Evolutionary conservation across 768 basidiomycete genomes (phyloP), one percentile per base, ranked within the genome.

Genomic region (Cytidiella melzeri): DNA sequence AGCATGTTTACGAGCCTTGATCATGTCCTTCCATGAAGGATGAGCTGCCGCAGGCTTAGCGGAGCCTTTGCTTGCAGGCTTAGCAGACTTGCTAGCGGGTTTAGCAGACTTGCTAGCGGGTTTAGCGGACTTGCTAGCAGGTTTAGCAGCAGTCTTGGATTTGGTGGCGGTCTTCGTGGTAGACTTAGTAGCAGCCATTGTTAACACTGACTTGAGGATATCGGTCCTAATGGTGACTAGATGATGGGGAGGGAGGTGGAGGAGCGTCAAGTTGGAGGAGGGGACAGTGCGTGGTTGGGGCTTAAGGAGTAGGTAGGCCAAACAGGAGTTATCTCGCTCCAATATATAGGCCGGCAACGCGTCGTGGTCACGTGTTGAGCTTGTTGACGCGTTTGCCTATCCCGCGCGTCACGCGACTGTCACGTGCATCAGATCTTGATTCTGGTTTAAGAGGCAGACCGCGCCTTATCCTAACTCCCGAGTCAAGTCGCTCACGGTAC

Each of bases 11-110:
- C 47, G 3, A 20, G 68, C 68, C 60, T 63, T 67, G 55, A 69
- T 63, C 55, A 69, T 68, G 38, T 69, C 68, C 55, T 69, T 69
- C 66, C 65, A 69, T 1, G 68, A 61, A 4, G 68, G 68, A 47
- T 68, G 67, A 1, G 49, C 41, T 21, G 60, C 37, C 11, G 49
- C 39, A 11, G 48, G 40, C 41, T 49, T 49, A 41, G 41, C 27
- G 5, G 48, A 23, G 10, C 15, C 26, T 19, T 47, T 41, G 20
- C 57, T 38, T 24, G 45, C 37, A 5, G 56, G 18, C 51, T 57
- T 60, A 19, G 48, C 40, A n/a, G n/a, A n/a, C n/a, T n/a, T n/a
- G n/a, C n/a, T n/a, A n/a, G n/a, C n/a, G n/a, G n/a, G n/a, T n/a
- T n/a, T n/a, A 19, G 48, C 40, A n/a, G n/a, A n/a, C n/a, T n/a